phyloP scores from a whole-genome alignment of 805 yeast genomes.

The Pichia insulana region DNA sequence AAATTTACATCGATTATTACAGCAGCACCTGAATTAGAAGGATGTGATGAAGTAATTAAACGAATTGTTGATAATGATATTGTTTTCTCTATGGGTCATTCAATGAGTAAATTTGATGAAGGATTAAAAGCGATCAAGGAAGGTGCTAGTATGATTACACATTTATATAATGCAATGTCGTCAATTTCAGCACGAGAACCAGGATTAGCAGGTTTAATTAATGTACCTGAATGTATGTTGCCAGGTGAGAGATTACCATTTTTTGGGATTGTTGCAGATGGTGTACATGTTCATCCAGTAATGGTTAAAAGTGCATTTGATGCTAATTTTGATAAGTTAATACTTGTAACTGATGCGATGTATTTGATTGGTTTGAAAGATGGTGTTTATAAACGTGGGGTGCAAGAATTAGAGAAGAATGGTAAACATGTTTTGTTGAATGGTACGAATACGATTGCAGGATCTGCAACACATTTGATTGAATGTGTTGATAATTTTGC shows the following conservation, averaged over 20 bases:
- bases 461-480: slow-evolving; percentile 49
- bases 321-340: slow-evolving; percentile 43
- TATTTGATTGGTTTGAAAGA: slow-evolving; percentile 47
- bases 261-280: slow-evolving; percentile 50
- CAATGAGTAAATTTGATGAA: slow-evolving; percentile 29
- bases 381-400: slow-evolving; percentile 46
- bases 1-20: slow-evolving; percentile 30
- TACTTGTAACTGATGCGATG: slow-evolving; percentile 54
- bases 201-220: slow-evolving; percentile 44
- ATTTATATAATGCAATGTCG: slow-evolving; percentile 56
- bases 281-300: slow-evolving; percentile 51
- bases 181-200: slow-evolving; percentile 49
- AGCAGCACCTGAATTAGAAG: slow-evolving; percentile 44
- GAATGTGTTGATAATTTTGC: slow-evolving; percentile 42
- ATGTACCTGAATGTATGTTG: slow-evolving; percentile 14
- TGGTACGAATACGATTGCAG: slow-evolving; percentile 52
- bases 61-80: slow-evolving; percentile 26
- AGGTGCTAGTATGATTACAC: slow-evolving; percentile 57
- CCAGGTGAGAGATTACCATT: slow-evolving; percentile 35
- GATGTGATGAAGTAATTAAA: slow-evolving; percentile 35
- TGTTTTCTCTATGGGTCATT: slow-evolving; percentile 41
- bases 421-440: slow-evolving; percentile 40
- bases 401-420: slow-evolving; percentile 37
- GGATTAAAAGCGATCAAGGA: slow-evolving; percentile 34
- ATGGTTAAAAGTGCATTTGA: slow-evolving; percentile 42